These are phyloP conservation scores for Aspergillus kassunensis DNA, from an alignment of 495 filamentous ascomycete species.

Conservation along the genomic window DNA sequence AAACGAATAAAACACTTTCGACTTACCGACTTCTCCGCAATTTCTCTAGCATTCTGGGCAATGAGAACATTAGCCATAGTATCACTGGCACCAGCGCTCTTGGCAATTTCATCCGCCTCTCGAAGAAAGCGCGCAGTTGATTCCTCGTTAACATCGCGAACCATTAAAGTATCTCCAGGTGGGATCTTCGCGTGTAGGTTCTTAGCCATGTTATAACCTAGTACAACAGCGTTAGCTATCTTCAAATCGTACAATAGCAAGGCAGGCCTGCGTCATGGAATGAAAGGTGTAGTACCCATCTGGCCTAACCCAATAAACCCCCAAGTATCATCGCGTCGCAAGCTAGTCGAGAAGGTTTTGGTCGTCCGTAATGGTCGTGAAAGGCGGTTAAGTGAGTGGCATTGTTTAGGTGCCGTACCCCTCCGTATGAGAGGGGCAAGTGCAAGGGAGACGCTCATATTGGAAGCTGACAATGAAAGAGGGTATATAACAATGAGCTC, in stretches of 20 bases:
- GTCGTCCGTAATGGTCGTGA: conserved; percentile 12
- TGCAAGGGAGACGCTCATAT: conserved; percentile 17
- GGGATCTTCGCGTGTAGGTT: conserved; percentile 77
- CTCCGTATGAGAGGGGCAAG: conserved; percentile 19
- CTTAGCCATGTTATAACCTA: conserved; percentile 82
- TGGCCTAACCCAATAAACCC: conserved; percentile 84
- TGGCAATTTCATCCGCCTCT: conserved; percentile 49
- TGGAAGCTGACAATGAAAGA: neutral
- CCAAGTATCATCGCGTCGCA: conserved; percentile 58
- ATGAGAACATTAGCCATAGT: conserved; percentile 51
- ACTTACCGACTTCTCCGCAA: conserved; percentile 73
- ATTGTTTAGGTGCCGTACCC: conserved; percentile 15
- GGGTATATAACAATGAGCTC: neutral
- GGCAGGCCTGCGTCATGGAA: neutral
- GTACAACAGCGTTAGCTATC: conserved; percentile 10
- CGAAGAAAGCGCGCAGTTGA: conserved; percentile 55
- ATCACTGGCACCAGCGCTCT: conserved; percentile 23
- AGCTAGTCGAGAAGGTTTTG: conserved; percentile 54
- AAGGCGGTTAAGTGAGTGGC: conserved; percentile 13
- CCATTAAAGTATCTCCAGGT: conserved; percentile 58
- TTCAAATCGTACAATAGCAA: neutral
- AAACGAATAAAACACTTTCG: neutral
- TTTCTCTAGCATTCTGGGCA: conserved; percentile 53
- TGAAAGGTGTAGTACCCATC: conserved; percentile 60
- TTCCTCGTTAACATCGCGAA: conserved; percentile 71